Evolutionary conservation across 2,329 filamentous ascomycete genomes (phyloP).

Genomic region (Fusarium cyanostomum): DNA sequence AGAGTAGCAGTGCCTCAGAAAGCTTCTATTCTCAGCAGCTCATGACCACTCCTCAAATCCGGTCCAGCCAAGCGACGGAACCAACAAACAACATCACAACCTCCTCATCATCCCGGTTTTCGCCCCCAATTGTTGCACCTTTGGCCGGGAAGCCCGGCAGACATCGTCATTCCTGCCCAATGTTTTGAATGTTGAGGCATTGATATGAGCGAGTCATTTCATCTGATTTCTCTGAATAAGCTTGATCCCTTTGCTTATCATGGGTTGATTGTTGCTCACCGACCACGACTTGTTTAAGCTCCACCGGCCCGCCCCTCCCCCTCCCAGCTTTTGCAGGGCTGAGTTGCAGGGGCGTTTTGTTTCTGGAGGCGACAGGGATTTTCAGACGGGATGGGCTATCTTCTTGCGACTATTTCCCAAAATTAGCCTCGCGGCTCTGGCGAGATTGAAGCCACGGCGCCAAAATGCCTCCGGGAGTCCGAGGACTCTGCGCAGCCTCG

Average conservation of each 20-base stretch:
- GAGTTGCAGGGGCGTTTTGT: constrained; percentile 26
- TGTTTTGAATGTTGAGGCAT: constrained; percentile 3
- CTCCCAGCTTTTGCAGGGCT: constrained; percentile 30
- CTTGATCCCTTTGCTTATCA: neutral
- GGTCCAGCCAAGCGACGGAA: neutral
- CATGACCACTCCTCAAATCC: constrained; percentile 24
- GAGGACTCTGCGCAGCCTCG: constrained; percentile 30
- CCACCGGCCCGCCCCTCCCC: constrained; percentile 1
- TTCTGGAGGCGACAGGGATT: constrained; percentile 6
- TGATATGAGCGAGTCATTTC: constrained; percentile 5
- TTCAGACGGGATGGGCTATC: neutral
- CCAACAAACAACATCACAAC: constrained; percentile 14
- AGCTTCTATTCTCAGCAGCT: constrained; percentile 35
- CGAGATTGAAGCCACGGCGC: constrained; percentile 5
- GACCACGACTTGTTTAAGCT: neutral
- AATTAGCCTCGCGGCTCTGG: constrained; percentile 39
- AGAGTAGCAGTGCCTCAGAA: constrained; percentile 23
- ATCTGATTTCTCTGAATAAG: neutral
- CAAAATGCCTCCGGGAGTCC: constrained; percentile 18
- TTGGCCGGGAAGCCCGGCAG: neutral
- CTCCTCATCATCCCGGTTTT: constrained; percentile 14
- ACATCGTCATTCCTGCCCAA: constrained; percentile 12
- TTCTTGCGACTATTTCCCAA: constrained; percentile 18
- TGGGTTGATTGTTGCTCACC: constrained; percentile 2
- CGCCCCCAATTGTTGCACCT: constrained; percentile 31